Conservation (phyloP, 805 yeast species). For the Ogataea pini region DNA sequence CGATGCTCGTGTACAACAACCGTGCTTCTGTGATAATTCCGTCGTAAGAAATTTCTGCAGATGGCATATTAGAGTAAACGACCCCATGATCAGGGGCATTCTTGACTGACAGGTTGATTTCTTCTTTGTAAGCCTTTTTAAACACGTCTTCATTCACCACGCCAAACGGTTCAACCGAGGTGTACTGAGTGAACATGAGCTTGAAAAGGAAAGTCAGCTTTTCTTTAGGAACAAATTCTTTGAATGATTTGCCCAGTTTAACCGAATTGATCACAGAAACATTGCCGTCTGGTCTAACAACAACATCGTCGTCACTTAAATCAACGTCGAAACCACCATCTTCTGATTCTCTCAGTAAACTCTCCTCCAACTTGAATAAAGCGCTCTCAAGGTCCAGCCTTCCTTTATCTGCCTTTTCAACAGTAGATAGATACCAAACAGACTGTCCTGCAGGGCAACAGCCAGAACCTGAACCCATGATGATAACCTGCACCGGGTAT, state of each 20-base stretch:
- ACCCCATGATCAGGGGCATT: slow-evolving; percentile 50
- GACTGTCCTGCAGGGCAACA: slow-evolving; percentile 85
- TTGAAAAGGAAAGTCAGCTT: slow-evolving; percentile 62
- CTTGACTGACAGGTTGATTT: slow-evolving; percentile 16
- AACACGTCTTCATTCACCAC: slow-evolving; percentile 46
- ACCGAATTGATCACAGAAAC: slow-evolving; percentile 75
- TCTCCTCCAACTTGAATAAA: slow-evolving; percentile 71
- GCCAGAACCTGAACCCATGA: slow-evolving; percentile 85
- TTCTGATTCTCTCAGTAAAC: slow-evolving; percentile 78
- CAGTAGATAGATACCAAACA: slow-evolving; percentile 86
- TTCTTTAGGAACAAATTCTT: slow-evolving; percentile 80
- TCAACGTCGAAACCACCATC: slow-evolving; percentile 56
- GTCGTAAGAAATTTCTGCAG: slow-evolving; percentile 86
- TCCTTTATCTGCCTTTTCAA: slow-evolving; percentile 69
- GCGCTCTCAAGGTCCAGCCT: slow-evolving; percentile 80
- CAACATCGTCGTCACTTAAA: slow-evolving; percentile 53
- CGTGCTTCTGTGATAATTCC: slow-evolving; percentile 85
- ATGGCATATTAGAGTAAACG: slow-evolving; percentile 62
- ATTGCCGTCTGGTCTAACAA: slow-evolving; percentile 53
- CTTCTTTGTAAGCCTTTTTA: slow-evolving; percentile 30
- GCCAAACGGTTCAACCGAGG: slow-evolving; percentile 58
- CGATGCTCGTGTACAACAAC: slow-evolving; percentile 69
- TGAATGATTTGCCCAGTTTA: slow-evolving; percentile 81
- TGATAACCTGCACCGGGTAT: slow-evolving; percentile 80
- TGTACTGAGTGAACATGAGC: slow-evolving; percentile 59